phyloP scores from a whole-genome alignment of 768 basidiomycete species.

The Calocybe indica region DNA sequence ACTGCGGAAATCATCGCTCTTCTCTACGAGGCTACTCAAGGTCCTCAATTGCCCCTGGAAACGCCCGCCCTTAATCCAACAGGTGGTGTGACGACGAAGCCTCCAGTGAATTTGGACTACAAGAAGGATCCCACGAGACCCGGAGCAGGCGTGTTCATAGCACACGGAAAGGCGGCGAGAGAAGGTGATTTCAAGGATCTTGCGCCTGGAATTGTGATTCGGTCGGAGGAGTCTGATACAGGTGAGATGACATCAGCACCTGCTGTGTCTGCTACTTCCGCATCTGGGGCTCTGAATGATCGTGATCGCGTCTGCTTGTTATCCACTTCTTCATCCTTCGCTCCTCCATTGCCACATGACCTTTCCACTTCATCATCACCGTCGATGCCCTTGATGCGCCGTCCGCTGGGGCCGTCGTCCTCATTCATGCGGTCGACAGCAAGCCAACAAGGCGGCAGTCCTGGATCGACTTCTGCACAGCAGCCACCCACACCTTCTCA shows the following conservation, averaged over 20 bases:
- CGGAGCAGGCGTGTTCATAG: slow-evolving; percentile 85
- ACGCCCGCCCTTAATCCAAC: slow-evolving; percentile 73
- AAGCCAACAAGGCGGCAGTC: slow-evolving; percentile 5
- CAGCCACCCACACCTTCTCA: slow-evolving; percentile 14
- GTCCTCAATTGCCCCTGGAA: slow-evolving; percentile 44
- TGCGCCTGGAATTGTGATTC: slow-evolving; percentile 51
- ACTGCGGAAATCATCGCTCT: slow-evolving; percentile 90
- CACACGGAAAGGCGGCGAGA: slow-evolving; percentile 39
- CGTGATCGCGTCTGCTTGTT: slow-evolving; percentile 25
- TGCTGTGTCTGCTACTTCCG: slow-evolving; percentile 15
- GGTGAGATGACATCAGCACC: slow-evolving; percentile 18
- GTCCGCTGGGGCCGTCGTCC: slow-evolving; percentile 13
- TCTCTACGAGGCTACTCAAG: slow-evolving; percentile 90
- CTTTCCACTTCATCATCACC: slow-evolving; percentile 8
- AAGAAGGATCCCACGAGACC: slow-evolving; percentile 75
- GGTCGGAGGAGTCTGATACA: slow-evolving; percentile 39
- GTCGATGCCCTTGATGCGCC: slow-evolving; percentile 7
- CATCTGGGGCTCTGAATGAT: slow-evolving; percentile 25
- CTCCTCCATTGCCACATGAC: slow-evolving; percentile 23
- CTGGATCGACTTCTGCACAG: not conserved
- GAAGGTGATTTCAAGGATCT: slow-evolving; percentile 46
- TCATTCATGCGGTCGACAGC: slow-evolving; percentile 23
- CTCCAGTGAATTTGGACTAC: slow-evolving; percentile 59
- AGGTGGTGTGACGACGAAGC: slow-evolving; percentile 57
- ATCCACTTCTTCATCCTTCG: slow-evolving; percentile 29